Conservation (phyloP, 2,329 filamentous ascomycete species). For the Aspergillus sp. region DNA sequence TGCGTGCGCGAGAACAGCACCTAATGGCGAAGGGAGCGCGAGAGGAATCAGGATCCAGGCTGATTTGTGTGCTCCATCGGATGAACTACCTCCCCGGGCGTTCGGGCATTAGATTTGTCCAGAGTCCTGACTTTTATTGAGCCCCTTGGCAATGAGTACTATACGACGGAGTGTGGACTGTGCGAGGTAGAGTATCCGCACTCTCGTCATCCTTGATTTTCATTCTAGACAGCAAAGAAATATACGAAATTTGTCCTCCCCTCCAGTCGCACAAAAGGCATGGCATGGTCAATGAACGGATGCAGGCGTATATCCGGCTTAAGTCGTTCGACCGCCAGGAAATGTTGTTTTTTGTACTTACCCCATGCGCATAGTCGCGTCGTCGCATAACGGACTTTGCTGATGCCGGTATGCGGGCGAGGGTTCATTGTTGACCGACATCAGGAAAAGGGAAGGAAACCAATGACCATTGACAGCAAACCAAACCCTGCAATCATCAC, state of each 20-base stretch:
- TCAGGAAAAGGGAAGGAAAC: background rate
- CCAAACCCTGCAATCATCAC: background rate
- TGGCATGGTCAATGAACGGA: background rate
- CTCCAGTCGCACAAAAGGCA: background rate
- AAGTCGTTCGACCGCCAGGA: background rate
- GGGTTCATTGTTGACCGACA: background rate
- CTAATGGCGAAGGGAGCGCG: no score
- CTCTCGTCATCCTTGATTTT: no score
- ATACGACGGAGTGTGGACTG: background rate
- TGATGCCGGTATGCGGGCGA: background rate
- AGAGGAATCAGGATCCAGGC: no score
- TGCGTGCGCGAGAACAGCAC: background rate
- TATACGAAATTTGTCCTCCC: no score
- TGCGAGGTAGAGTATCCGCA: no score
- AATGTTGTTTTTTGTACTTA: background rate
- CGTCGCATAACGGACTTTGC: background rate
- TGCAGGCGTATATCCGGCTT: constrained; percentile 1
- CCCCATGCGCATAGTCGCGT: no score
- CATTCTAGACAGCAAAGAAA: no score
- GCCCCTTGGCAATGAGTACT: background rate
- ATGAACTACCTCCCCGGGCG: background rate
- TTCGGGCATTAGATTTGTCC: background rate
- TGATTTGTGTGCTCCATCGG: background rate
- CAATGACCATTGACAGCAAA: background rate
- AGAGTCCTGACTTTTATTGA: background rate